Conservation (phyloP, 257 asterid genomes). For the Nicotiana knightiana region DNA sequence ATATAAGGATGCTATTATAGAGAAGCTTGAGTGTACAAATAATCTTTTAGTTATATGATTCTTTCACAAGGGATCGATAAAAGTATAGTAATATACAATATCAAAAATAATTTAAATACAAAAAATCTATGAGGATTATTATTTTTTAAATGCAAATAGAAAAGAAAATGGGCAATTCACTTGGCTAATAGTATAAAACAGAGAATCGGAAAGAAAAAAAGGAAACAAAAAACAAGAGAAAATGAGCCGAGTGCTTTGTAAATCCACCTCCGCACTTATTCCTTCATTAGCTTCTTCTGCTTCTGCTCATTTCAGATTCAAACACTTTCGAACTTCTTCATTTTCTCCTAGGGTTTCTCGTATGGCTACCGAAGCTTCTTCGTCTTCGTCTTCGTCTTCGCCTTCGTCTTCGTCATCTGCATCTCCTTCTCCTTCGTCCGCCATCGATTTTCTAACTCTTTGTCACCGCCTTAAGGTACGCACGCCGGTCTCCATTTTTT, state of each 20-base stretch:
- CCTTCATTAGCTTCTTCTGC: slow-evolving; percentile 9
- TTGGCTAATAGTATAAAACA: not conserved
- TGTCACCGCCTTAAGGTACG: slow-evolving; percentile 89
- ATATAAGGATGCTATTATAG: too few relatives aligned
- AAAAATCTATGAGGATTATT: too few relatives aligned
- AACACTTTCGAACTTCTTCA: slow-evolving; percentile 6
- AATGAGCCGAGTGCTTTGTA: slow-evolving; percentile 13
- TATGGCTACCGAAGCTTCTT: slow-evolving; percentile 47
- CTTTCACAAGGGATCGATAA: too few relatives aligned
- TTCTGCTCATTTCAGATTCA: slow-evolving; percentile 36
- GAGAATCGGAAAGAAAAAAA: not conserved
- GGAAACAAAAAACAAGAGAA: not conserved
- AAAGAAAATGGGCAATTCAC: not conserved
- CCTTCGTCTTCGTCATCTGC: slow-evolving; percentile 20
- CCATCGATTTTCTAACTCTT: slow-evolving; percentile 87
- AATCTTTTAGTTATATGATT: too few relatives aligned
- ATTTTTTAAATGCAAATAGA: too few relatives aligned
- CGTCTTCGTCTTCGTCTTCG: slow-evolving; percentile 18
- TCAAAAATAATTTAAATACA: too few relatives aligned
- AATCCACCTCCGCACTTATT: not conserved
- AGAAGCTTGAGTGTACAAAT: too few relatives aligned
- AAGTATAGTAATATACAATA: too few relatives aligned
- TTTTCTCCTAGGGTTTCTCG: slow-evolving; percentile 26
- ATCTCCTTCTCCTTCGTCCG: slow-evolving; percentile 64
- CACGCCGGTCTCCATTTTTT: not conserved